Evolutionary conservation across 1,284 basidiomycete genomes (phyloP).

Genomic region (Marasmius fiardii): DNA sequence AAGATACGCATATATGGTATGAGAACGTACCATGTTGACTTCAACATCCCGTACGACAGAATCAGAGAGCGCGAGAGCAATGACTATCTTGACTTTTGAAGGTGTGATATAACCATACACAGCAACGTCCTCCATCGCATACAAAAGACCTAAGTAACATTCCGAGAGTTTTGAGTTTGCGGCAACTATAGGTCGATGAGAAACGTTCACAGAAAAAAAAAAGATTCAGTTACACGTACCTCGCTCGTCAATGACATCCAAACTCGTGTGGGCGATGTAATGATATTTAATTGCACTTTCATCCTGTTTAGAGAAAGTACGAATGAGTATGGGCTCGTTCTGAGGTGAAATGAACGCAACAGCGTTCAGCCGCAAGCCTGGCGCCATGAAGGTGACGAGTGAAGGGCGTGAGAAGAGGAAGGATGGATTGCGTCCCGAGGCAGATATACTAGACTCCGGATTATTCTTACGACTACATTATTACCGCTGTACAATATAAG

Average conservation of each 20-base stretch:
- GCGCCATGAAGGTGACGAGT: conserved; percentile 43
- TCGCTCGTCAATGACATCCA: conserved; percentile 81
- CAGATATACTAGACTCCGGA: no score
- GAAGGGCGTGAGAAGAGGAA: background rate
- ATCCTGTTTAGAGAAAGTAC: conserved; percentile 64
- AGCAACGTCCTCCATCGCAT: conserved; percentile 78
- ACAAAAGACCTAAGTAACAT: conserved; percentile 75
- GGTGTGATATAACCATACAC: conserved; percentile 84
- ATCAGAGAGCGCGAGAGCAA: conserved; percentile 74
- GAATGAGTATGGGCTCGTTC: conserved; percentile 76
- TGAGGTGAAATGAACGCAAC: conserved; percentile 79
- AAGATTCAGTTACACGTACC: conserved; percentile 33
- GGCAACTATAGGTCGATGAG: conserved; percentile 22
- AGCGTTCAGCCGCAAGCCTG: conserved; percentile 65
- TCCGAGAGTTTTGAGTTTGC: conserved; percentile 58
- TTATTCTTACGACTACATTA: no score
- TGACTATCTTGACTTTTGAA: conserved; percentile 74
- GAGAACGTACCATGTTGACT: conserved; percentile 53
- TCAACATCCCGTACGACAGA: conserved; percentile 74
- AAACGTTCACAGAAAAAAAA: background rate
- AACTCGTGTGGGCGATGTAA: conserved; percentile 77
- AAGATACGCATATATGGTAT: background rate
- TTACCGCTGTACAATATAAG: no score
- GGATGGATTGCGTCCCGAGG: background rate
- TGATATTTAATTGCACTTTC: conserved; percentile 71